Evolutionary conservation across 2,329 filamentous ascomycete genomes (phyloP).

Genomic region (Sporothrix mexicana): DNA sequence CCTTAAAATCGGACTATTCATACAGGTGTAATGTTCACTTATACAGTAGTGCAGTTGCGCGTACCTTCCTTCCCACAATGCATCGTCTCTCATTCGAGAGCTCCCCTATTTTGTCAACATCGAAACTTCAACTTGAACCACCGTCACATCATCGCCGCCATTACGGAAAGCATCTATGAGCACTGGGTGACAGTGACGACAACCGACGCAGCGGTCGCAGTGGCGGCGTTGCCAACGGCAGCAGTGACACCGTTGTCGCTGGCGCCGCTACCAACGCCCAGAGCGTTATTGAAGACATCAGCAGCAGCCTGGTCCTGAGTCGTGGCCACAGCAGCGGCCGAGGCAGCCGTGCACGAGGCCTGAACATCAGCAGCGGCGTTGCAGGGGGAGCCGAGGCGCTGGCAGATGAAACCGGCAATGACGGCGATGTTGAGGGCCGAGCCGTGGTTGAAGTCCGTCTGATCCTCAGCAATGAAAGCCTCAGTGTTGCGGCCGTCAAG

Average conservation of each 20-base stretch:
- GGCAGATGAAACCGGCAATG: constrained; percentile 57
- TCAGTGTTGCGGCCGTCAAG: constrained; percentile 53
- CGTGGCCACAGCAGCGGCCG: constrained; percentile 41
- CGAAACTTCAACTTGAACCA: neutral
- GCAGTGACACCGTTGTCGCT: constrained; percentile 8
- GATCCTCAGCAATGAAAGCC: constrained; percentile 52
- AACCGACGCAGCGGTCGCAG: constrained; percentile 32
- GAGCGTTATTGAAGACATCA: constrained; percentile 45
- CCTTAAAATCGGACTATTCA: constrained; percentile 23
- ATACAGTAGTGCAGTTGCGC: neutral
- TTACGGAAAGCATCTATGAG: constrained; percentile 24
- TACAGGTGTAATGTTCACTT: constrained; percentile 6
- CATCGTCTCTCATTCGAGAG: neutral
- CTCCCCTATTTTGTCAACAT: neutral
- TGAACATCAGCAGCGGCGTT: constrained; percentile 43
- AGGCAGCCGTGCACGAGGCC: constrained; percentile 41
- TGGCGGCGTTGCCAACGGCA: constrained; percentile 23
- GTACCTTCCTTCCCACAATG: neutral
- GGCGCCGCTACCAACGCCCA: constrained; percentile 35
- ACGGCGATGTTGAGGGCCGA: constrained; percentile 54
- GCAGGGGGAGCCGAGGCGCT: constrained; percentile 47
- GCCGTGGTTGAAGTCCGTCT: constrained; percentile 53
- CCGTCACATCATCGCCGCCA: neutral
- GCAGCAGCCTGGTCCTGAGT: constrained; percentile 45
- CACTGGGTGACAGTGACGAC: constrained; percentile 40